Evolutionary conservation across 2,329 filamentous ascomycete genomes (phyloP), one percentile per base, ranked within the genome.

Genomic region (Diaporthe amygdali): DNA sequence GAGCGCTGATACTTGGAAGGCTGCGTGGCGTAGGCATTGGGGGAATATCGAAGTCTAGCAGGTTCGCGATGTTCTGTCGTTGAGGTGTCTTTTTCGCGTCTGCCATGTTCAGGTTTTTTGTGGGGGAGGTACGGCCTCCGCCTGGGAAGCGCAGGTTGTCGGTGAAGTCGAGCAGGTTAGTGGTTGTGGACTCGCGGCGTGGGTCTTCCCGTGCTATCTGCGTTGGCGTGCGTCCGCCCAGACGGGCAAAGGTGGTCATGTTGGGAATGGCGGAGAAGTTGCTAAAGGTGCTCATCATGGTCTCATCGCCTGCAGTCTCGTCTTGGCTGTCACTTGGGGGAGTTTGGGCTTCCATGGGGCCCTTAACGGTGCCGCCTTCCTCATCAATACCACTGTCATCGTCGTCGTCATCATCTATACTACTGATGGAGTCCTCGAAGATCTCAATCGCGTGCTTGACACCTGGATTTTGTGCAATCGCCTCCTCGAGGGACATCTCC

Each of bases 1-100:
- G 91, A 2, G 96, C 94, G 2, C 95, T 97, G 75, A 98, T 93
- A 10, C 92, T 94, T 0, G 96, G 96, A 46, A 98, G 89, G 69
- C 94, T 97, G 73, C 96, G 91, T 17, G 96, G 96, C 0, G 96
- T 98, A 2, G 96, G 95, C 75, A 95, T 91, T 0, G 96, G 94
- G n/a, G 95, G 95, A 12, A 98, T 93, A 77, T 98, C 96, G 79
- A 97, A 96, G 81, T 97, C 94, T 56, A 97, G 89, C 52, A 96
- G 88, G 77, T 92, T 94, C 41, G 90, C 86, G 75, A 93, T 74
- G 72, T 74, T 90, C 55, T 81, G 83, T 25, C 84, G 85, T 67
- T 84, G 82, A 3, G 89, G 88, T 0, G 89, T 89, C 7, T 80
- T 81, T 17, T 78, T 75, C 7, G 78, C 71, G 3, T 77, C 71